A percentile compares a stretch with the other conserved stretches of the same genome.
phyloP scores from a whole-genome alignment of 2,329 filamentous ascomycete species.

The Lecanoromycetidae sp. region DNA sequence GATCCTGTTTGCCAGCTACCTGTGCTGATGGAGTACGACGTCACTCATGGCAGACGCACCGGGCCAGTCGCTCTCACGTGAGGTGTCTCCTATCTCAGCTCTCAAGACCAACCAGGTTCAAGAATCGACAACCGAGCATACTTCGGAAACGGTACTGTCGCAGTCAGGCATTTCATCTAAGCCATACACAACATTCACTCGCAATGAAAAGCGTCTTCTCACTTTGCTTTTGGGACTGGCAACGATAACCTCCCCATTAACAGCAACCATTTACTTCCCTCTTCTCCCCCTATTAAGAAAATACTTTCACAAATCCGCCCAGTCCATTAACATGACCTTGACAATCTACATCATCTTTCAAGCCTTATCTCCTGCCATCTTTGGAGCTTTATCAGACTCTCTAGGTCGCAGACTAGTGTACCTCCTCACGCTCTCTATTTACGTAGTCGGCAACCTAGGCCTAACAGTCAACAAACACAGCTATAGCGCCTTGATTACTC shows the following conservation, averaged over 20 bases:
- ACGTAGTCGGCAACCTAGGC: constrained; percentile 17
- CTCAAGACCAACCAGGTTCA: not conserved
- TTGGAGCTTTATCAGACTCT: constrained; percentile 30
- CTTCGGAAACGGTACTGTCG: too few species aligned
- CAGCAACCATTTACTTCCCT: constrained; percentile 37
- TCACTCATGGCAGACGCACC: too few species aligned
- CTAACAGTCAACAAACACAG: constrained; percentile 16
- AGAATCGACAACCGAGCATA: not conserved
- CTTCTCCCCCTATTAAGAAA: constrained; percentile 27
- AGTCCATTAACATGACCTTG: constrained; percentile 24
- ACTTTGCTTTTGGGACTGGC: constrained; percentile 19
- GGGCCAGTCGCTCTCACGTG: too few species aligned
- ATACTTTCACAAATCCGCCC: constrained; percentile 23
- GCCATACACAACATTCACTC: constrained; percentile 10
- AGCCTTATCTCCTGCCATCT: constrained; percentile 40
- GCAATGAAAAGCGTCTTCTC: constrained; percentile 17
- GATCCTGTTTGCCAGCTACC: too few species aligned
- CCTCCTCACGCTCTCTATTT: constrained; percentile 17
- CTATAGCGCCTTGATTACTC: constrained; percentile 15
- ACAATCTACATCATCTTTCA: constrained; percentile 31
- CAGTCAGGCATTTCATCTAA: too few species aligned
- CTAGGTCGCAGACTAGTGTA: constrained; percentile 12
- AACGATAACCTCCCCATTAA: constrained; percentile 27
- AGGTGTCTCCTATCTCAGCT: too few species aligned
- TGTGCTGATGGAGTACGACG: too few species aligned